Conservation (phyloP, 2,329 filamentous ascomycete genomes). For the Penicillium sp. region DNA sequence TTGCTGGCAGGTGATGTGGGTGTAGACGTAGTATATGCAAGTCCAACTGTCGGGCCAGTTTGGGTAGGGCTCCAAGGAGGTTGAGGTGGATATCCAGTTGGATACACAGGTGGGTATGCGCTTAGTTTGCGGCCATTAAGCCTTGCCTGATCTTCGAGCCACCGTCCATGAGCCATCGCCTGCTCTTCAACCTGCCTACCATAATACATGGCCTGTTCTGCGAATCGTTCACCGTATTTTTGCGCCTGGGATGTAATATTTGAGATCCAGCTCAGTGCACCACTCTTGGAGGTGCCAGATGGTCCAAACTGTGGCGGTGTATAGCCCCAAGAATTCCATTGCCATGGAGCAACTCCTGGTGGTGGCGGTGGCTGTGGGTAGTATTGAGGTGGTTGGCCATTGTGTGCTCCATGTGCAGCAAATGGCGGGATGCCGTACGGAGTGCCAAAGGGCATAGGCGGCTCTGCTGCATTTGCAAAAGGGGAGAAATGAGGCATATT, state of each 20-base stretch:
- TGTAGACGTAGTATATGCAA: not conserved
- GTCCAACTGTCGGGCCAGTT: not conserved
- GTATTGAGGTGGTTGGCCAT: conserved; percentile 20
- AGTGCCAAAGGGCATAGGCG: conserved; percentile 8
- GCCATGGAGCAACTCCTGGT: conserved; percentile 24
- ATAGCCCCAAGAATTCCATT: conserved; percentile 26
- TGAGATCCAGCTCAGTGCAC: conserved; percentile 32
- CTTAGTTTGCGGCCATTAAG: conserved; percentile 25
- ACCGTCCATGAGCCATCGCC: conserved; percentile 34
- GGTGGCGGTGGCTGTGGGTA: conserved; percentile 22
- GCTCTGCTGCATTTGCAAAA: conserved; percentile 9
- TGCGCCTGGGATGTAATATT: conserved; percentile 36
- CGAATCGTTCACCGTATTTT: conserved; percentile 38
- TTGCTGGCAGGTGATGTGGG: not conserved
- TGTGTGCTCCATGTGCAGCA: conserved; percentile 11
- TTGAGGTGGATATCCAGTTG: conserved; percentile 15
- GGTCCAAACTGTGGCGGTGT: conserved; percentile 20
- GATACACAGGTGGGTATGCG: conserved; percentile 12
- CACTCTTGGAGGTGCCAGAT: conserved; percentile 22
- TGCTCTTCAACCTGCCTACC: conserved; percentile 38
- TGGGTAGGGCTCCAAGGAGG: conserved; percentile 12
- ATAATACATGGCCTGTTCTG: conserved; percentile 35
- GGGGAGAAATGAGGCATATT: conserved; percentile 11
- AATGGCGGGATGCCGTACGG: conserved; percentile 23
- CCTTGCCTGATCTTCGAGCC: conserved; percentile 37